Evolutionary conservation across 129 eudicot species (phyloP).

Genomic region (Solidago caesia): DNA sequence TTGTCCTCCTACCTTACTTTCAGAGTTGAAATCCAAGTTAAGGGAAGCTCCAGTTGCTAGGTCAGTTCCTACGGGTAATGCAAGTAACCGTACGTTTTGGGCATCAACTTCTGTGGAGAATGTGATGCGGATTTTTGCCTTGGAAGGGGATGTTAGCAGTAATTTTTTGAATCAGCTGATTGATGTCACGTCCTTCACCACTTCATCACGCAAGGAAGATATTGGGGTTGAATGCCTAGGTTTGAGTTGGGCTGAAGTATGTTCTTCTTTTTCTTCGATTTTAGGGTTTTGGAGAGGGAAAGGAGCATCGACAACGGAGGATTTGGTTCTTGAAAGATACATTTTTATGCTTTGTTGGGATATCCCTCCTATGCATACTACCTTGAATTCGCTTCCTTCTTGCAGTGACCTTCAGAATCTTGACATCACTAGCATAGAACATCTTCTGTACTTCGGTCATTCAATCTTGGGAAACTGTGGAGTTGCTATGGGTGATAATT

Average conservation of each 20-base stretch:
- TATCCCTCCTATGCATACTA: conserved; percentile 47
- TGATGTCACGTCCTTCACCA: conserved; percentile 75
- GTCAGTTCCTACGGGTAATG: conserved; percentile 32
- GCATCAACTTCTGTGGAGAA: conserved; percentile 53
- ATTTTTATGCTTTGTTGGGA: conserved; percentile 93
- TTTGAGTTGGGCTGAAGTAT: conserved; percentile 55
- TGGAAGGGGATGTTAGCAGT: conserved; percentile 48
- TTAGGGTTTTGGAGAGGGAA: conserved; percentile 76
- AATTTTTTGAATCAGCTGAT: conserved; percentile 60
- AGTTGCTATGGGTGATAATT: conserved; percentile 26
- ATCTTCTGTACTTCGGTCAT: conserved; percentile 58
- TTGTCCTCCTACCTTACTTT: conserved; percentile 80
- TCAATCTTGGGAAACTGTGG: conserved; percentile 44
- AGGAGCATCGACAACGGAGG: conserved; percentile 64
- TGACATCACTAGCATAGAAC: conserved; percentile 45
- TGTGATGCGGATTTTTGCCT: conserved; percentile 38
- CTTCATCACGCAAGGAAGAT: conserved; percentile 54
- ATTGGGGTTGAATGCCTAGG: conserved; percentile 46
- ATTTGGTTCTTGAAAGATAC: conserved; percentile 76
- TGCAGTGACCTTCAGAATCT: conserved; percentile 40
- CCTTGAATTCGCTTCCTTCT: conserved; percentile 34
- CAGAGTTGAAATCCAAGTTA: conserved; percentile 76
- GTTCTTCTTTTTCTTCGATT: conserved; percentile 57
- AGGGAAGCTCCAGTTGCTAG: conserved; percentile 48
- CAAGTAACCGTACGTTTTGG: conserved; percentile 58